Evolutionary conservation across 1,139 yeast genomes (phyloP).

Genomic region (Yamadazyma spencermartinsiae): DNA sequence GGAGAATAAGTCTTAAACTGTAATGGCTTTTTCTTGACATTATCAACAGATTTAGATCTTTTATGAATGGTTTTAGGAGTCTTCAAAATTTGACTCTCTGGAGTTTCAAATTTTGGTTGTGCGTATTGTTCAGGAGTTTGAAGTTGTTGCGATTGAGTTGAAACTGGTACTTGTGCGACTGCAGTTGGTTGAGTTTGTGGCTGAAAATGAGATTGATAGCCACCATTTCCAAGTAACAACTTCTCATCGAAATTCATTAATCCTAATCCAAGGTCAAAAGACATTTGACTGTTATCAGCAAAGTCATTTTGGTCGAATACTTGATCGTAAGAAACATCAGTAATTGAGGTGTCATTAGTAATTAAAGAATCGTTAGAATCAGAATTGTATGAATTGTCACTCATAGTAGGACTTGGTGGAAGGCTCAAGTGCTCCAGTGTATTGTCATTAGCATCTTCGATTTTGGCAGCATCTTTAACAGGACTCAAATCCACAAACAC

Average conservation of each 20-base stretch:
- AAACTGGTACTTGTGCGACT: background rate
- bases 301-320: constrained; percentile 7
- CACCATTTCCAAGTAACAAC: constrained; percentile 7
- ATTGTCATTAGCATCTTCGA: constrained; percentile 7
- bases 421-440: constrained; percentile 2
- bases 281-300: constrained; percentile 4
- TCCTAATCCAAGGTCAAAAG: constrained; percentile 13
- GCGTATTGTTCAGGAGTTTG: constrained; percentile 12
- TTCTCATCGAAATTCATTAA: constrained; percentile 14
- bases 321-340: constrained; percentile 13
- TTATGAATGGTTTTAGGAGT: constrained; percentile 17
- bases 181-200: constrained; percentile 2
- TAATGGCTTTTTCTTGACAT: constrained; percentile 30
- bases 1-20: constrained; percentile 46
- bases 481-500: constrained; percentile 59
- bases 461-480: constrained; percentile 36
- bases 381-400: constrained; percentile 9
- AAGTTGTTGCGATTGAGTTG: constrained; percentile 1
- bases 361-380: constrained; percentile 16
- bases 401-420: constrained; percentile 16
- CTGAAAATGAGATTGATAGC: constrained; percentile 6
- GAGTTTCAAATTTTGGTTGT: constrained; percentile 16
- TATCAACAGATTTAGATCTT: constrained; percentile 28
- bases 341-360: constrained; percentile 15
- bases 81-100: constrained; percentile 15